Evolutionary conservation across 2,329 filamentous ascomycete species (phyloP).

Genomic region (Pseudogymnoascus destructans): DNA sequence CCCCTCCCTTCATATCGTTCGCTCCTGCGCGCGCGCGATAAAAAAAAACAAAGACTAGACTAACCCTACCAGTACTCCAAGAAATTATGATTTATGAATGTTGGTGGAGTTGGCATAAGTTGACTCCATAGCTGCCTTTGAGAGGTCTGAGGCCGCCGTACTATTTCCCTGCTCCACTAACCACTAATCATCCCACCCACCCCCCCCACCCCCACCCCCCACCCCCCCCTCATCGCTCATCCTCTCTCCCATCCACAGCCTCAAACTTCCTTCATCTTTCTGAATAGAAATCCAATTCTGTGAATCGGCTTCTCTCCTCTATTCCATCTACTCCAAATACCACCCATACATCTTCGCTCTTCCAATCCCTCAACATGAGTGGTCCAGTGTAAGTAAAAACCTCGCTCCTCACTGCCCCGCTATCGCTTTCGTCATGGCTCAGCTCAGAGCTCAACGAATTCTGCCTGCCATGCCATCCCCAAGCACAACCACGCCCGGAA

Average conservation of each 20-base stretch:
- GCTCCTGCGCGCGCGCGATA: no score
- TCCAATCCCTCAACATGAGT: conserved; percentile 20
- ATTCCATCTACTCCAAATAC: not conserved
- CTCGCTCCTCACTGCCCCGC: conserved; percentile 26
- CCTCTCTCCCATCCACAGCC: not conserved
- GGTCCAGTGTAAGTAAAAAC: conserved; percentile 46
- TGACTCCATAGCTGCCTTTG: no score
- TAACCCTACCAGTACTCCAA: no score
- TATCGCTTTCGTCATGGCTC: conserved; percentile 19
- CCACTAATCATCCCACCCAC: not conserved
- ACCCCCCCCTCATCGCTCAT: not conserved
- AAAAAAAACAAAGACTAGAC: no score
- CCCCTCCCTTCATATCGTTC: no score
- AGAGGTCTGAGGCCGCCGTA: not conserved
- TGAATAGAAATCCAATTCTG: conserved; percentile 5
- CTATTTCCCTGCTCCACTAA: conserved; percentile 2
- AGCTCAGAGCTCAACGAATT: conserved; percentile 8
- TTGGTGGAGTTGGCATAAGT: no score
- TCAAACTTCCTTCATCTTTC: not conserved
- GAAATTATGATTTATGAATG: no score
- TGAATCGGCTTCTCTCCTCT: not conserved
- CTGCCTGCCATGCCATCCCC: conserved; percentile 10
- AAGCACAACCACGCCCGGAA: not conserved
- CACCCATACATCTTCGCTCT: not conserved
- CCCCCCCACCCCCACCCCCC: no score